These are phyloP conservation scores for Colletotrichum lindemuthianum DNA, from an alignment of 2,329 filamentous ascomycete genomes.

Conservation along the genomic window DNA sequence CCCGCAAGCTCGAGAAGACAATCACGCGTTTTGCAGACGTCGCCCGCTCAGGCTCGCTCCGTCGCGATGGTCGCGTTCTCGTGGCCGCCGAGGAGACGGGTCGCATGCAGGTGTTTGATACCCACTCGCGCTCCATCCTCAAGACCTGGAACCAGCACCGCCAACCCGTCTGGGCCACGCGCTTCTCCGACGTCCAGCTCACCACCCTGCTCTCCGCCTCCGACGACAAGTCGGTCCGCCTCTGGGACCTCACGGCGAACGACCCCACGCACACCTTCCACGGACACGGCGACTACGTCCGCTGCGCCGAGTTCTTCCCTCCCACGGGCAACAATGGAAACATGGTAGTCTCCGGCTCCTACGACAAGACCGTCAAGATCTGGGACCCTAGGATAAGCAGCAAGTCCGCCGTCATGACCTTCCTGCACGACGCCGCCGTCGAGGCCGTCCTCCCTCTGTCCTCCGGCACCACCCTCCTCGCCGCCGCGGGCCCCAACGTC, in stretches of 20 bases:
- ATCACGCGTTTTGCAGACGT: slow-evolving; percentile 94
- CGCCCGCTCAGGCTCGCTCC: slow-evolving; percentile 88
- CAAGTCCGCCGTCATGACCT: slow-evolving; percentile 79
- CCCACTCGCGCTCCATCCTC: slow-evolving; percentile 86
- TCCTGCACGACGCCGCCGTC: slow-evolving; percentile 91
- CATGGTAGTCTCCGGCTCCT: slow-evolving; percentile 88
- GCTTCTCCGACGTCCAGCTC: slow-evolving; percentile 89
- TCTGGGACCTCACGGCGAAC: slow-evolving; percentile 92
- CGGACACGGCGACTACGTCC: slow-evolving; percentile 93
- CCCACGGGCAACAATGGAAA: slow-evolving; percentile 67
- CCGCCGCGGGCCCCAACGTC: slow-evolving; percentile 85
- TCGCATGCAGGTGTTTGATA: slow-evolving; percentile 94
- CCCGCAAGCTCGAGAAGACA: slow-evolving; percentile 90
- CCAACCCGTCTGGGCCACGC: slow-evolving; percentile 91
- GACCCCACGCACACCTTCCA: slow-evolving; percentile 80
- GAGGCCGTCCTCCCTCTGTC: slow-evolving; percentile 90
- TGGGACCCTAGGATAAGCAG: slow-evolving; percentile 86
- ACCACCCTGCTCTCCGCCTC: slow-evolving; percentile 89
- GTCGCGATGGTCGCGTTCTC: slow-evolving; percentile 87
- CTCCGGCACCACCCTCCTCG: slow-evolving; percentile 86
- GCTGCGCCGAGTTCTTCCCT: slow-evolving; percentile 87
- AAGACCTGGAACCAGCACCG: slow-evolving; percentile 96
- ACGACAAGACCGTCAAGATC: slow-evolving; percentile 91
- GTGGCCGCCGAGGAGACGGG: slow-evolving; percentile 93
- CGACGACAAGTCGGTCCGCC: slow-evolving; percentile 90